Evolutionary conservation across 768 basidiomycete species (phyloP).

Genomic region (Lyophyllum decastes): DNA sequence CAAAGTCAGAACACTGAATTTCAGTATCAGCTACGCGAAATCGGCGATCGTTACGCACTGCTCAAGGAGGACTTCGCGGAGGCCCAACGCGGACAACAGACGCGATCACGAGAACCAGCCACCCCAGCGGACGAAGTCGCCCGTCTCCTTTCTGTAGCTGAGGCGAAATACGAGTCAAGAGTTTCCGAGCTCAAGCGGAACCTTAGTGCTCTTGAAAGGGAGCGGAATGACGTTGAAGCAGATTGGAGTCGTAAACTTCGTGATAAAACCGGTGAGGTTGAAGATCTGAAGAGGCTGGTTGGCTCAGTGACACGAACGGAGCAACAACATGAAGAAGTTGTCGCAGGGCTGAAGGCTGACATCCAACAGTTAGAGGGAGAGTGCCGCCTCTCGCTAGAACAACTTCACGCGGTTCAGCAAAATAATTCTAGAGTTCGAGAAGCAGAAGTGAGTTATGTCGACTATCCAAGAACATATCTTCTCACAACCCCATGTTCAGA

Average conservation of each 20-base stretch:
- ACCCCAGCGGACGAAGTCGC: conserved; percentile 68
- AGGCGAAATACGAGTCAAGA: conserved; percentile 75
- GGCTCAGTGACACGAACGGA: conserved; percentile 58
- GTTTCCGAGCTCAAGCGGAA: conserved; percentile 71
- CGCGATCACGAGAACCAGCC: conserved; percentile 40
- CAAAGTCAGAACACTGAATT: conserved; percentile 82
- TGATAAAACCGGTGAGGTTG: conserved; percentile 77
- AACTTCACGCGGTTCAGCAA: conserved; percentile 55
- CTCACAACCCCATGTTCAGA: conserved; percentile 24
- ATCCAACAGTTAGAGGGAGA: conserved; percentile 54
- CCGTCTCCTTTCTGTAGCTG: conserved; percentile 70
- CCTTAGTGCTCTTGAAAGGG: conserved; percentile 69
- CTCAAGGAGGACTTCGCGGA: conserved; percentile 74
- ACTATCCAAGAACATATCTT: not conserved
- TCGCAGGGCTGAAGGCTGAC: conserved; percentile 51
- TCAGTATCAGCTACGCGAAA: conserved; percentile 84
- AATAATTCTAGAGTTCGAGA: conserved; percentile 53
- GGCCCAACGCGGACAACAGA: conserved; percentile 58
- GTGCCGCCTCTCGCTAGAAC: conserved; percentile 46
- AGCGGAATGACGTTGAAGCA: conserved; percentile 84
- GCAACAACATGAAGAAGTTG: conserved; percentile 57
- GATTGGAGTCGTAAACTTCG: conserved; percentile 86
- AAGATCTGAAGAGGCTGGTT: conserved; percentile 64
- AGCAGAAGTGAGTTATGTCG: conserved; percentile 58
- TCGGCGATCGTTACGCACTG: conserved; percentile 68